Conservation (phyloP, 2,329 filamentous ascomycete species). For the Aspergillus oerlinghausenensis region DNA sequence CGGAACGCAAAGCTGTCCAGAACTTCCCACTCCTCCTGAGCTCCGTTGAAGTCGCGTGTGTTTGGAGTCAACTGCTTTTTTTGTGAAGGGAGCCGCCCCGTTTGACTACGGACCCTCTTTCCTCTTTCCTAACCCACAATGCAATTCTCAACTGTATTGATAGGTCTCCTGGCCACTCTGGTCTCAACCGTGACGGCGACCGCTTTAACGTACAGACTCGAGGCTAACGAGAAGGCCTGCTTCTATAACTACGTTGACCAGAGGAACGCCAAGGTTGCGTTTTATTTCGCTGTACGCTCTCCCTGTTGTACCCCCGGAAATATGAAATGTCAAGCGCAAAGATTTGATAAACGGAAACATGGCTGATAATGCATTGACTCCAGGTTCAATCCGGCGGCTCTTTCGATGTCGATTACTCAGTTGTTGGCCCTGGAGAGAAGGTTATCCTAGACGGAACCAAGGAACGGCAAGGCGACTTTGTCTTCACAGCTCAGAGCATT, state of each 20-base stretch:
- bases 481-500: conserved; percentile 82
- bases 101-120: conserved; percentile 11
- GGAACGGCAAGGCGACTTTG: conserved; percentile 93
- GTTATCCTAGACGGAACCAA: conserved; percentile 81
- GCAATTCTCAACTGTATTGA: conserved; percentile 59
- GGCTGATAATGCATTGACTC: not conserved
- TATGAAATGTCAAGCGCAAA: not conserved
- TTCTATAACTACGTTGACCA: conserved; percentile 81
- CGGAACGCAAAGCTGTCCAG: conserved; percentile 29
- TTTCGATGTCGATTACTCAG: conserved; percentile 93
- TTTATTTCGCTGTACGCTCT: conserved; percentile 89
- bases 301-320: not conserved
- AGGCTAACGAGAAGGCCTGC: conserved; percentile 89
- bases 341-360: not conserved
- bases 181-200: conserved; percentile 73
- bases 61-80: conserved; percentile 8
- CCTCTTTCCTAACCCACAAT: conserved; percentile 42
- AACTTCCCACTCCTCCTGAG: conserved; percentile 21
- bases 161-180: conserved; percentile 67
- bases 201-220: conserved; percentile 87
- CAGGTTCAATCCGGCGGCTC: conserved; percentile 97
- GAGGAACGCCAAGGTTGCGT: conserved; percentile 82
- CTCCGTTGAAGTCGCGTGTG: conserved; percentile 12
- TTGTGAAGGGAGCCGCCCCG: conserved; percentile 6
- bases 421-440: conserved; percentile 75